Base-by-base conservation (phyloP, 139 green algal genomes). In the Picochlorum sp. region DNA sequence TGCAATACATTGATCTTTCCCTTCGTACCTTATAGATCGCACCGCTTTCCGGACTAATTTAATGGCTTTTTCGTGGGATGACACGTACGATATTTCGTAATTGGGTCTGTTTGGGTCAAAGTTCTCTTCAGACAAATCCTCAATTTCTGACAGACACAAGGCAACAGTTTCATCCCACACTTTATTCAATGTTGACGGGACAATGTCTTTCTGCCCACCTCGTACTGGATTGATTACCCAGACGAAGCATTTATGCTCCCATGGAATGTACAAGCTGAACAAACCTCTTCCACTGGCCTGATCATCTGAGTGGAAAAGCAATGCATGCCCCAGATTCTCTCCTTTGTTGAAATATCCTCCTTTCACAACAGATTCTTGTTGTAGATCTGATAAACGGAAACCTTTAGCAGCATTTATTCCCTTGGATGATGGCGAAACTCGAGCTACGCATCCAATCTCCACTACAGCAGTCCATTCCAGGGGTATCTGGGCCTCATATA, bases 401-500 rank as follows among this genome's bases (percentile, higher is more conserved):
- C 79, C 76, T 2, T 77, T 70, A 0, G 69, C 77, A 23, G 89
- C 65, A 61, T 72, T 69, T 23, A 74, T 73, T n/a, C 7, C 14
- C 11, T 71, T 58, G 0, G 68, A 75, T 18, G 38, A 30, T 7
- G 75, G 78, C 0, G 68, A 45, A 28, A 94, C 75, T n/a, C 58
- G 56, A 5, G 83, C 79, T 2, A 89, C 79, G 56, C 84, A 95
- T 56, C 90, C 90, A 49, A 52, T 21, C 23, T 10, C 28, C 62
- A 95, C 78, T 32, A 84, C 71, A 10, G 85, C 82, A 21, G 78
- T 61, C 61, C 85, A 64, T 7, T 70, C 64, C 23, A 89, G 72
- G 0, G 87, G 83, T 58, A 96, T 64, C 5, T 86, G 79, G 30
- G 80, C 84, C 76, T 96, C 84, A 21, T 80, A 96, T 16, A 90